Conservation (phyloP, 1,139 yeast genomes). For the Magnusiomyces ingens region DNA sequence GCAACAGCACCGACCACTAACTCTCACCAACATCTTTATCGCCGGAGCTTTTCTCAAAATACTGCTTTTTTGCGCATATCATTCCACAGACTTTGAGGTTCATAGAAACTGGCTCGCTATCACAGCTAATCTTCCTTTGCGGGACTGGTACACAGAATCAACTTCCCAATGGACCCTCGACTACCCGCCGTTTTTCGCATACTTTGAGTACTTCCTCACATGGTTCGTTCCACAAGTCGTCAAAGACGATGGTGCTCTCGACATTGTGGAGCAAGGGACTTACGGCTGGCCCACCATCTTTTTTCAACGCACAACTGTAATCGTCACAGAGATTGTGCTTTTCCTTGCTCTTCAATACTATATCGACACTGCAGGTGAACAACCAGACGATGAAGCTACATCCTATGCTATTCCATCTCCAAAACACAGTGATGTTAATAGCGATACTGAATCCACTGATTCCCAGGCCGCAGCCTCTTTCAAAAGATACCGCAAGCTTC, state of each 20-base stretch:
- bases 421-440: background rate
- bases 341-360: constrained; percentile 68
- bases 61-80: constrained; percentile 42
- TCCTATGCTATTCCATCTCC: background rate
- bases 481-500: constrained; percentile 20
- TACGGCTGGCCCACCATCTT: constrained; percentile 74
- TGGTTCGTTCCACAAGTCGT: constrained; percentile 63
- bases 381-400: constrained; percentile 22
- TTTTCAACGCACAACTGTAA: constrained; percentile 78
- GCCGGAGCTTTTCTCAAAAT: constrained; percentile 52
- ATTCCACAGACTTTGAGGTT: constrained; percentile 93
- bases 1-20: constrained; percentile 26
- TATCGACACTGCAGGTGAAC: constrained; percentile 46
- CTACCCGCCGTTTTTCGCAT: constrained; percentile 96
- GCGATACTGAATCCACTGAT: constrained; percentile 11
- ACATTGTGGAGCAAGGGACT: constrained; percentile 54
- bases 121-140: constrained; percentile 68
- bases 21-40: constrained; percentile 60
- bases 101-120: constrained; percentile 96
- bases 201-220: constrained; percentile 77
- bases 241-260: constrained; percentile 66
- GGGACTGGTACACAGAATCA: constrained; percentile 74
- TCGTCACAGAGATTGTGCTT: constrained; percentile 65
- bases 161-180: constrained; percentile 95
- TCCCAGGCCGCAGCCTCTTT: background rate